Base-by-base conservation (phyloP, 164 flowering plant species). In the Stephania cephalantha region DNA sequence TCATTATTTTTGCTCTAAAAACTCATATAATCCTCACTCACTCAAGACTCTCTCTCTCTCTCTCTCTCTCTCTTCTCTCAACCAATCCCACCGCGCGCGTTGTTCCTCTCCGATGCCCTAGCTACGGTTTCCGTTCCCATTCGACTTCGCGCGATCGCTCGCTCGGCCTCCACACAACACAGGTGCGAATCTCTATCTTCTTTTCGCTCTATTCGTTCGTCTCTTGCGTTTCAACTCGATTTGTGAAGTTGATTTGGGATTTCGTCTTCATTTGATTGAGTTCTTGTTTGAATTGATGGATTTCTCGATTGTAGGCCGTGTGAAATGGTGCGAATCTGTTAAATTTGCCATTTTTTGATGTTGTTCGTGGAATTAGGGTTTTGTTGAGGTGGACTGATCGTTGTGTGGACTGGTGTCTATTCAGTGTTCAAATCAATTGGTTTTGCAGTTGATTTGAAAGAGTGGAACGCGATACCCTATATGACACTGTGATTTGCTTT, bases 341-440 rank as follows among this genome's bases (percentile, higher is more conserved):
- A 70, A 70, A 20, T 70, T 48, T 8, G 7, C 13, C 55, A n/a
- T 70, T 69, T 46, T 29, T 18, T 68, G 17, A 22, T 10, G 48
- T 69, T 25, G 13, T 70, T 46, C 46, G 9, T 71, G 29, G 73
- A 71, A 29, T 50, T 45, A 71, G 64, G 64, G 63, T 29, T 71
- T 9, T 67, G 69, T 67, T 67, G 45, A 30, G 42, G 42, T 35
- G 42, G 42, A 2, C 42, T 12, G 29, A 70, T 70, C 22, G 22
- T 69, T 50, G 55, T 50, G 15, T 50, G 15, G 15, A 7, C 4
- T 44, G 50, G 42, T 35, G 42, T 35, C 42, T 69, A 44, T 42
- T 20, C 22, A 13, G 31, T 17, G 45, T 11, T 7, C 68, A 65
- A 29, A 22, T 65, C 35, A 29, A 30, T 12, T 65, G 31, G 35